Evolutionary conservation across 2,329 filamentous ascomycete species (phyloP).

Genomic region (Chrysoporthe cubensis): DNA sequence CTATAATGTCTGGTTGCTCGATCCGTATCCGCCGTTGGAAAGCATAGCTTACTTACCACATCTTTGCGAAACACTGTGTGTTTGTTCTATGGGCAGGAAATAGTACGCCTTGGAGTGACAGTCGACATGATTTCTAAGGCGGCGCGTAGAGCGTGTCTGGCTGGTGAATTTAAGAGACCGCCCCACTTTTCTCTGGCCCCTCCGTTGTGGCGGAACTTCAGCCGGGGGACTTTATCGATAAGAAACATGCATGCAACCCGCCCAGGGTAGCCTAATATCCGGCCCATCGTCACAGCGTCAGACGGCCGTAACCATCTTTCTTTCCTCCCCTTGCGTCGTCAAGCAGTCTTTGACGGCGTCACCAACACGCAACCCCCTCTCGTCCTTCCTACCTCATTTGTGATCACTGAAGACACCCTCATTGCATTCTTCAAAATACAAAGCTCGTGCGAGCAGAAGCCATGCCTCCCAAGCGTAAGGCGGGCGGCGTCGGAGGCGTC

Average conservation of each 20-base stretch:
- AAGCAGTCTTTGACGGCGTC: constrained; percentile 7
- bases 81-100: not conserved
- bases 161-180: constrained; percentile 18
- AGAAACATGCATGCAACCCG: not conserved
- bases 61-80: constrained; percentile 18
- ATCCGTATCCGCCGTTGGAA: not conserved
- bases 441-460: constrained; percentile 23
- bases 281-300: not conserved
- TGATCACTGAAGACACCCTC: not conserved
- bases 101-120: not conserved
- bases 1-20: not conserved
- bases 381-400: not conserved
- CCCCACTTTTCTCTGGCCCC: constrained; percentile 15
- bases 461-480: constrained; percentile 77
- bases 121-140: constrained; percentile 21
- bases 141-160: constrained; percentile 25
- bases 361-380: too few species aligned
- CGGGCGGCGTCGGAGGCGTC: constrained; percentile 50
- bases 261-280: too few species aligned
- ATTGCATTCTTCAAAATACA: not conserved
- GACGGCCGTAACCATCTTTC: not conserved
- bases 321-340: not conserved
- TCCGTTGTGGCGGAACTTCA: constrained; percentile 8
- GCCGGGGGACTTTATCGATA: constrained; percentile 8
- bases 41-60: constrained; percentile 24